These are phyloP conservation scores for Dothidotthia symphoricarpi DNA, from an alignment of 2,329 filamentous ascomycete species.

Conservation along the genomic window DNA sequence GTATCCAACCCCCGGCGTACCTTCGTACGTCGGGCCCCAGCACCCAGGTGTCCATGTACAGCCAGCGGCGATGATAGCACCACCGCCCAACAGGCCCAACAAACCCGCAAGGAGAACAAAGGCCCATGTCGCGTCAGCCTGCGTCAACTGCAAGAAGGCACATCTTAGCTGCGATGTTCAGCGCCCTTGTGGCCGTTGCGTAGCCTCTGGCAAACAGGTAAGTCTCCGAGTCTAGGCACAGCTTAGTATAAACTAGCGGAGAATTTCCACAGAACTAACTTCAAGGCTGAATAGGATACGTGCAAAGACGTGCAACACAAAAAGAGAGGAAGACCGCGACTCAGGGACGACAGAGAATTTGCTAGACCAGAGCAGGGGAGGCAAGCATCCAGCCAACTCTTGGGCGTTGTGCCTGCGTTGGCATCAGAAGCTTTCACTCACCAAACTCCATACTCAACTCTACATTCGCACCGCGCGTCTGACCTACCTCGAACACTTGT, in stretches of 20 bases:
- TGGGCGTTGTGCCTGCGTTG: slow-evolving; percentile 23
- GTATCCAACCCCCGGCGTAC: slow-evolving; percentile 24
- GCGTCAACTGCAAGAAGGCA: slow-evolving; percentile 80
- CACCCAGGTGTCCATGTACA: slow-evolving; percentile 33
- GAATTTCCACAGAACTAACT: slow-evolving; percentile 11
- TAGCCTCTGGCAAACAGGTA: slow-evolving; percentile 70
- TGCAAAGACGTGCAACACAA: slow-evolving; percentile 85
- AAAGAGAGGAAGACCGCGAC: slow-evolving; percentile 73
- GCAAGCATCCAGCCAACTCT: slow-evolving; percentile 23
- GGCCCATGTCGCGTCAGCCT: slow-evolving; percentile 80
- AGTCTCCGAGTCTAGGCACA: slow-evolving; percentile 18
- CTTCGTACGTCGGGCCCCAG: slow-evolving; percentile 28
- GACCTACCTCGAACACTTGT: slow-evolving; percentile 24
- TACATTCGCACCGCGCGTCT: slow-evolving; percentile 22
- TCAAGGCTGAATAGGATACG: slow-evolving; percentile 55
- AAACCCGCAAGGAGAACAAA: slow-evolving; percentile 56
- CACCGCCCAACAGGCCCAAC: slow-evolving; percentile 28
- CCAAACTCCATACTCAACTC: slow-evolving; percentile 21
- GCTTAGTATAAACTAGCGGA: too few relatives aligned
- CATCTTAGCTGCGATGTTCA: slow-evolving; percentile 69
- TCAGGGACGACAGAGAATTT: slow-evolving; percentile 59
- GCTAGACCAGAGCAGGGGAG: slow-evolving; percentile 31
- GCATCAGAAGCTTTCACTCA: slow-evolving; percentile 19
- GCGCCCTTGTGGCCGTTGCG: slow-evolving; percentile 74
- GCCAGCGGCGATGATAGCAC: slow-evolving; percentile 33